phyloP scores from a whole-genome alignment of 768 basidiomycete species.

The Porpolomopsis calyptriformis region DNA sequence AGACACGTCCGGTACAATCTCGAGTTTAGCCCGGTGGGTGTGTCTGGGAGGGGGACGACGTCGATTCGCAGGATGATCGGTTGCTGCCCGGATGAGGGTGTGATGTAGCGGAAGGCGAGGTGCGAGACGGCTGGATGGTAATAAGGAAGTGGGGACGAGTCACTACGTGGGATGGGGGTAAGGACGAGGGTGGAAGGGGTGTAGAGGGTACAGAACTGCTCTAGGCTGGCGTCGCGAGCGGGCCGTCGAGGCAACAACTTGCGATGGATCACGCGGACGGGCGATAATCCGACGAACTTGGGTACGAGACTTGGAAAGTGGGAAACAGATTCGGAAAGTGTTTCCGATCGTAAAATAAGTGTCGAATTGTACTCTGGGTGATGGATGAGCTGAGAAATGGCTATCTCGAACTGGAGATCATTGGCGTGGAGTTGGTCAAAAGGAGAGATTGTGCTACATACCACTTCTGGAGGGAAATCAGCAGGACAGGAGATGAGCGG shows the following conservation, averaged over 20 bases:
- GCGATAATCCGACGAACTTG: slow-evolving; percentile 23
- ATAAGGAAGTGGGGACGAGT: slow-evolving; percentile 59
- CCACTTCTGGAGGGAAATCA: slow-evolving; percentile 33
- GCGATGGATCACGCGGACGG: slow-evolving; percentile 49
- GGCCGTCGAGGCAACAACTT: slow-evolving; percentile 71
- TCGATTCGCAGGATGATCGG: slow-evolving; percentile 25
- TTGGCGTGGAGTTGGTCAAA: not conserved
- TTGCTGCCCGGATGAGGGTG: no score
- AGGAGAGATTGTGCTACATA: slow-evolving; percentile 16
- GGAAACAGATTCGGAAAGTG: slow-evolving; percentile 30
- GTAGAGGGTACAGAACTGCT: slow-evolving; percentile 75
- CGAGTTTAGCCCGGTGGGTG: slow-evolving; percentile 40
- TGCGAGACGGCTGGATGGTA: slow-evolving; percentile 81
- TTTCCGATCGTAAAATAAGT: slow-evolving; percentile 78
- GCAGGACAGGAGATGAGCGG: slow-evolving; percentile 33
- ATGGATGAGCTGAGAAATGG: slow-evolving; percentile 60
- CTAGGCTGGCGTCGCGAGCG: slow-evolving; percentile 57
- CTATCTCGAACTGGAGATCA: slow-evolving; percentile 54
- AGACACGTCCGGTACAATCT: slow-evolving; percentile 75
- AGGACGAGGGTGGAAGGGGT: slow-evolving; percentile 38
- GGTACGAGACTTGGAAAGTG: slow-evolving; percentile 27
- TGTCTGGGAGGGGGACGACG: slow-evolving; percentile 39
- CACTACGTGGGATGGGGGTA: slow-evolving; percentile 42
- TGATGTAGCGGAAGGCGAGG: slow-evolving; percentile 71
- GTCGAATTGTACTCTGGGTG: slow-evolving; percentile 94